Evolutionary conservation across 768 basidiomycete species (phyloP).

Genomic region (Xerocomus potaroensis): DNA sequence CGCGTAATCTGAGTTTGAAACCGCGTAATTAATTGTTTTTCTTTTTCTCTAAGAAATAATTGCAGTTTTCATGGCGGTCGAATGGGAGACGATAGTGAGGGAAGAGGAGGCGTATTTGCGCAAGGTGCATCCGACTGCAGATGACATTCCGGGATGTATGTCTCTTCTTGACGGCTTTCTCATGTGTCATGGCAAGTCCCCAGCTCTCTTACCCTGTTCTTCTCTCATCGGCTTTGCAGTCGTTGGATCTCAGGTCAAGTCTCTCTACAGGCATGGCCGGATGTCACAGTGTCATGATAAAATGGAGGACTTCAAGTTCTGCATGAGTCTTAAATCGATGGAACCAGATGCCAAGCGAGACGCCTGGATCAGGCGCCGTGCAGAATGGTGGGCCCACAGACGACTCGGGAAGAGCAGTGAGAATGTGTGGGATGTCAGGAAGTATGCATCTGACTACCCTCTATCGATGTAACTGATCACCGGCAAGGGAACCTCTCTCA

Average conservation of each 20-base stretch:
- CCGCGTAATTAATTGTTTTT: slow-evolving; percentile 23
- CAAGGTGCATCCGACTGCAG: slow-evolving; percentile 64
- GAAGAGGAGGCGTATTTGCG: slow-evolving; percentile 69
- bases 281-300: slow-evolving; percentile 68
- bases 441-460: slow-evolving; percentile 46
- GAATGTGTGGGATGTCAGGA: slow-evolving; percentile 88
- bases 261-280: slow-evolving; percentile 83
- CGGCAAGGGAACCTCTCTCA: slow-evolving; percentile 18
- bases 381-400: slow-evolving; percentile 91
- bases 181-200: slow-evolving; percentile 57
- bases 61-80: slow-evolving; percentile 29
- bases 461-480: slow-evolving; percentile 1
- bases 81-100: slow-evolving; percentile 53
- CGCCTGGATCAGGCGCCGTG: slow-evolving; percentile 80
- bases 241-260: slow-evolving; percentile 74
- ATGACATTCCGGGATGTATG: slow-evolving; percentile 82
- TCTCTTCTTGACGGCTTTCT: slow-evolving; percentile 69
- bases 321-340: slow-evolving; percentile 76
- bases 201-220: not conserved
- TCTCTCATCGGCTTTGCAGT: slow-evolving; percentile 40
- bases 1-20: slow-evolving; percentile 47
- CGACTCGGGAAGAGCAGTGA: slow-evolving; percentile 81
- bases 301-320: slow-evolving; percentile 93
- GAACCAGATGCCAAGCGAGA: slow-evolving; percentile 74
- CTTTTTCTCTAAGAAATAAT: slow-evolving; percentile 4